Evolutionary conservation across 1,139 yeast species (phyloP).

Genomic region (Geotrichum europaeum): DNA sequence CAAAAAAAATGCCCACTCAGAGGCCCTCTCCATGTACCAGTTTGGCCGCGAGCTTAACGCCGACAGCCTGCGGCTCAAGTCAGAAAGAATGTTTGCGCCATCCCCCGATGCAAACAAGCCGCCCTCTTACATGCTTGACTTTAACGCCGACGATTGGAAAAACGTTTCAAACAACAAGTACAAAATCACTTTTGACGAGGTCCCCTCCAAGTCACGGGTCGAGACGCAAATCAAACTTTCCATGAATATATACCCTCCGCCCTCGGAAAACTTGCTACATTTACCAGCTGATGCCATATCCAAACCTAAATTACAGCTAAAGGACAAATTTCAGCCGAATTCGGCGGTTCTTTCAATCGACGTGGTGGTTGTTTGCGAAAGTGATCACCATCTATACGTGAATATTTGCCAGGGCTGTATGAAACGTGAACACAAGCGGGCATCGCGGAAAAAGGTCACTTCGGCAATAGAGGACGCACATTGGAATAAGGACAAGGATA

Average conservation of each 20-base stretch:
- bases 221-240: constrained; percentile 83
- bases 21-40: constrained; percentile 12
- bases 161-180: constrained; percentile 44
- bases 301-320: constrained; percentile 64
- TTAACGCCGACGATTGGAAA: constrained; percentile 31
- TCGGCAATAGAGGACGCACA: constrained; percentile 57
- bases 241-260: constrained; percentile 64
- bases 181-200: constrained; percentile 48
- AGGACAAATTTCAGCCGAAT: constrained; percentile 36
- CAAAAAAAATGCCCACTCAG: neutral
- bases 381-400: constrained; percentile 45
- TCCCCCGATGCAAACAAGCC: constrained; percentile 17
- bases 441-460: constrained; percentile 66
- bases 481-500: constrained; percentile 66
- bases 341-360: constrained; percentile 30
- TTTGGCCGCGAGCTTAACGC: constrained; percentile 12
- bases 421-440: constrained; percentile 83
- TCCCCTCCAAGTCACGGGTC: constrained; percentile 77
- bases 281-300: constrained; percentile 79
- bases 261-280: constrained; percentile 61
- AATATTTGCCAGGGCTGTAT: constrained; percentile 79
- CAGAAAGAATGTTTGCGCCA: neutral
- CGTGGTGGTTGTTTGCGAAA: constrained; percentile 35
- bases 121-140: constrained; percentile 32
- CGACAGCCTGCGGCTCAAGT: constrained; percentile 5